Evolutionary conservation across 306 rosid genomes (phyloP), one percentile per base, ranked within the genome.

Genomic region (Hippophae tibetana): DNA sequence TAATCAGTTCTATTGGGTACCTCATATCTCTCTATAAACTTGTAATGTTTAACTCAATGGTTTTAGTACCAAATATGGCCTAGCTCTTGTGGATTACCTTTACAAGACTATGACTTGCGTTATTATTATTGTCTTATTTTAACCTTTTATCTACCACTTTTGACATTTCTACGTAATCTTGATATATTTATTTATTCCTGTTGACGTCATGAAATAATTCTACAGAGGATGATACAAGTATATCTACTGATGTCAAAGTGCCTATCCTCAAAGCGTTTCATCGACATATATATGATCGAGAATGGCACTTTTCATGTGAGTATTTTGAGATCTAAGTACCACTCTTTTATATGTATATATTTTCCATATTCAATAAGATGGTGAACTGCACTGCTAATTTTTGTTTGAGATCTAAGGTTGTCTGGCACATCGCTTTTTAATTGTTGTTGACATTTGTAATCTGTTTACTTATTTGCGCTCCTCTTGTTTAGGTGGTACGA

Each of bases 181-280:
- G 38, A 38, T 11, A 49, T 46, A 58, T 13, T 65, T 27, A 51
- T 18, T 61, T 53, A 69, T 55, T 27, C 31, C 65, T 14, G 52
- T 57, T 61, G 43, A 13, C 27, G 23, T 18, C 49, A 52, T 75
- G 47, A 42, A 40, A 46, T 56, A 31, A 31, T 47, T 78, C 61
- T 74, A 43, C 83, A 93, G 99, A 93, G 99, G 99, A 93, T 70
- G 99, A 93, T 77, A 93, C 99, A 60, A 74, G 95, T 76, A 58
- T 93, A 69, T 70, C 67, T 1, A 63, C 82, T 6, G 90, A 86
- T 54, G 83, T 93, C 62, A 93, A 93, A 75, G 86, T 93, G 63
- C 99, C 97, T 14, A 88, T 93, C 71, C 79, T 93, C 68, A 75
- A 55, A 71, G 90, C 74, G 50, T 93, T 93, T 79, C 87, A 82